phyloP scores from a whole-genome alignment of 345 rosid genomes.

The Iberis pinnata region DNA sequence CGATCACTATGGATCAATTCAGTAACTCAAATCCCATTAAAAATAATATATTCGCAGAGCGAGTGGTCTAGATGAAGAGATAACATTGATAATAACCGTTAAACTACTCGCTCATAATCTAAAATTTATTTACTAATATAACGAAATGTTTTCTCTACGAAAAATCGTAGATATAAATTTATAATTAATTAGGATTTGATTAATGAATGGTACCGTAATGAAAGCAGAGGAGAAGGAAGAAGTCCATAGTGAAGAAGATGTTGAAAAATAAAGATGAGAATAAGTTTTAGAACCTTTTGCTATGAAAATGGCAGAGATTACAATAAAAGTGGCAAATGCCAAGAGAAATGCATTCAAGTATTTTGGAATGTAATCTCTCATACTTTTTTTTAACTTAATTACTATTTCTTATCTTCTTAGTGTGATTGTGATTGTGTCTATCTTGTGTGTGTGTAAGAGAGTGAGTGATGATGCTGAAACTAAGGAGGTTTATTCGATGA shows the following conservation, averaged over 20 bases:
- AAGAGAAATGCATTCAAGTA: slow-evolving; percentile 30
- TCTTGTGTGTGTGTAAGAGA: neutral
- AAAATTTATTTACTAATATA: too few species aligned
- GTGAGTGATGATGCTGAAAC: slow-evolving; percentile 14
- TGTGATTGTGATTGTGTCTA: neutral
- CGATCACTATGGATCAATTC: too few species aligned
- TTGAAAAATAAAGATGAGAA: slow-evolving; percentile 26
- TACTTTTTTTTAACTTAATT: neutral
- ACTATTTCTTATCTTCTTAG: neutral
- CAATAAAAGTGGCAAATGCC: slow-evolving; percentile 25
- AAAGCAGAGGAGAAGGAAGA: slow-evolving; percentile 23
- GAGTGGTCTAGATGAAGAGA: too few species aligned
- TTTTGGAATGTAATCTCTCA: slow-evolving; percentile 27
- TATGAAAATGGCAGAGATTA: slow-evolving; percentile 24
- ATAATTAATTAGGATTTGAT: too few species aligned
- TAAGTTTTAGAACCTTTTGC: slow-evolving; percentile 17
- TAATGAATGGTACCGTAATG: slow-evolving; percentile 12
- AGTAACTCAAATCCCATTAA: too few species aligned
- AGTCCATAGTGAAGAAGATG: slow-evolving; percentile 29
- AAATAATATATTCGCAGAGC: too few species aligned
- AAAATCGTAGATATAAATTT: too few species aligned
- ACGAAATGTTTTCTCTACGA: too few species aligned
- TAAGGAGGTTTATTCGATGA: neutral
- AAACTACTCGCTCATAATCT: too few species aligned
- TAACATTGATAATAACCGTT: too few species aligned